These are phyloP conservation scores for Neonectria magnoliae DNA, from an alignment of 2,329 filamentous ascomycete species.

Conservation along the genomic window DNA sequence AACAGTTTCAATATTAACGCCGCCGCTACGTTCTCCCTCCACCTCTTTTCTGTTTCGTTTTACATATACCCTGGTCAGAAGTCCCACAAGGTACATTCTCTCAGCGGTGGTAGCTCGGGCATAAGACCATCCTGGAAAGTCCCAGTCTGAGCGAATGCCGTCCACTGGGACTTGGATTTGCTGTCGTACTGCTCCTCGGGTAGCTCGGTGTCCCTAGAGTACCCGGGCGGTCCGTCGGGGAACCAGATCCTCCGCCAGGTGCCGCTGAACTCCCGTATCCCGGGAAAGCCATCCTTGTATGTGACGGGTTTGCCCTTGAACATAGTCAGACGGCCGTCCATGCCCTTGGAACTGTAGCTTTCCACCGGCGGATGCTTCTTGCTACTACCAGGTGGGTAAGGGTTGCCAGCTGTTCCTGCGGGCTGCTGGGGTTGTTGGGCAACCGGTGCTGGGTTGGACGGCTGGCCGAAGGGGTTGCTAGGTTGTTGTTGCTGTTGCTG, in stretches of 20 bases:
- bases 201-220: conserved; percentile 71
- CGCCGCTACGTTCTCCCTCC: conserved; percentile 10
- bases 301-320: conserved; percentile 73
- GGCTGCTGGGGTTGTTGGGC: conserved; percentile 23
- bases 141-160: conserved; percentile 70
- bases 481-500: conserved; percentile 22
- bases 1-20: conserved; percentile 25
- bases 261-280: conserved; percentile 61
- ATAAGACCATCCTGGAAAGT: conserved; percentile 76
- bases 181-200: conserved; percentile 67
- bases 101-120: conserved; percentile 80
- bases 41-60: neutral
- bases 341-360: conserved; percentile 55
- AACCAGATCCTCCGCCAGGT: conserved; percentile 76
- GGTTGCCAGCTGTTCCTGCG: conserved; percentile 40
- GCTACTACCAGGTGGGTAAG: conserved; percentile 57
- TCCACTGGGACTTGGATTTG: conserved; percentile 70
- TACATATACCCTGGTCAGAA: conserved; percentile 59
- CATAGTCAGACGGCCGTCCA: conserved; percentile 58
- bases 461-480: conserved; percentile 42
- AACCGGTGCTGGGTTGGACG: conserved; percentile 27
- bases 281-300: conserved; percentile 64
- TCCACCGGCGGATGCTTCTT: conserved; percentile 57
- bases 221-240: conserved; percentile 73
- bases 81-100: conserved; percentile 79